phyloP scores from a whole-genome alignment of 495 filamentous ascomycete genomes.

The Parmelia sp. region DNA sequence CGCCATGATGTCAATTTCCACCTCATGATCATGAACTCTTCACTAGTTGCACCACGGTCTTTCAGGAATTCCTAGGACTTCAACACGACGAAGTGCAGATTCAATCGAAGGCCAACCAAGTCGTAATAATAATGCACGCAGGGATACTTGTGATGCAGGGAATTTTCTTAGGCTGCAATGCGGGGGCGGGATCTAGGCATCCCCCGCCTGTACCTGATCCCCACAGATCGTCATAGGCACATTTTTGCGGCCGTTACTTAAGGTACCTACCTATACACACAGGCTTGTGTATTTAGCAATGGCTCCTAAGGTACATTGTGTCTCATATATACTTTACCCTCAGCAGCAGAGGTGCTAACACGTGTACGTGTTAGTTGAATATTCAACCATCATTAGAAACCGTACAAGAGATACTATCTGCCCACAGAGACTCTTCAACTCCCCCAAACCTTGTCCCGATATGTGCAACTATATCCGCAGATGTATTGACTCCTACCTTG shows the following conservation, averaged over 20 bases:
- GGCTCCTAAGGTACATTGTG: conserved; percentile 12
- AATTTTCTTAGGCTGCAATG: neutral
- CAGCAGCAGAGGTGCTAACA: neutral
- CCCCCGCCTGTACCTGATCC: neutral
- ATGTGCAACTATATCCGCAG: conserved; percentile 78
- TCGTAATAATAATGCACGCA: no score
- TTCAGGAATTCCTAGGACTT: no score
- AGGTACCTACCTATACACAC: neutral
- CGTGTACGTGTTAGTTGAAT: conserved; percentile 13
- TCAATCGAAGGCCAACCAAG: no score
- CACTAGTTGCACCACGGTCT: no score
- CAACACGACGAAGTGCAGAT: no score
- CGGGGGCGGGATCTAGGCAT: conserved; percentile 1
- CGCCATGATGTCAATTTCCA: neutral
- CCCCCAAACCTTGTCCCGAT: conserved; percentile 80
- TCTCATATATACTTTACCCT: neutral
- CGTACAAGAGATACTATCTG: conserved; percentile 48
- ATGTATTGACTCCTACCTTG: conserved; percentile 82
- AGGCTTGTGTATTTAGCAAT: neutral
- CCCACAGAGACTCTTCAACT: conserved; percentile 43
- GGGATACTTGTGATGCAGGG: neutral
- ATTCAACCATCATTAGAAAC: conserved; percentile 51
- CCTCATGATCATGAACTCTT: no score
- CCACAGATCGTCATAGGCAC: neutral
- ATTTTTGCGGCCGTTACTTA: neutral